A percentile compares a stretch with the other conserved stretches of the same genome.
Conservation (phyloP, 208 protist genomes). For the Herpetomonas samuelpessoai region DNA sequence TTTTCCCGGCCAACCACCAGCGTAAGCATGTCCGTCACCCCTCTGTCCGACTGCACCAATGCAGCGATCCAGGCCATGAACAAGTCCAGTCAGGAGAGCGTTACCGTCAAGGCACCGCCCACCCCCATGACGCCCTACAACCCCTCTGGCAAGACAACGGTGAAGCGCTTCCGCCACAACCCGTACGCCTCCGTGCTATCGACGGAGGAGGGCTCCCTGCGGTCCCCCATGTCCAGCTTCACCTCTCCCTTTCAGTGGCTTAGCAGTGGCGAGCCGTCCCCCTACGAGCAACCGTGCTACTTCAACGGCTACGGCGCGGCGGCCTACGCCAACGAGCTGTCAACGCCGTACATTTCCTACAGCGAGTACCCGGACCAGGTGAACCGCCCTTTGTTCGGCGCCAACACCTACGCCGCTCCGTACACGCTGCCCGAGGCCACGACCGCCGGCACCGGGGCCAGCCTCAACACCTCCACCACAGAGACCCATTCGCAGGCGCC, state of each 20-base stretch:
- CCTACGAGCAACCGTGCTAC: neutral
- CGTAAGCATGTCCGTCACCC: slow-evolving; percentile 14
- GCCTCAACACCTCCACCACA: neutral
- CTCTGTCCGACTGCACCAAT: slow-evolving; percentile 63
- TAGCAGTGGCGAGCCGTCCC: neutral
- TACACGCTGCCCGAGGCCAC: slow-evolving; percentile 9
- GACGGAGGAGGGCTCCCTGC: slow-evolving; percentile 32
- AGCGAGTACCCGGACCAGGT: neutral
- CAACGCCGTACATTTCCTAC: neutral
- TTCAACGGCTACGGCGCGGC: neutral
- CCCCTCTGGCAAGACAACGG: slow-evolving; percentile 10
- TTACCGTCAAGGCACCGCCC: neutral
- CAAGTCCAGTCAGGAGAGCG: slow-evolving; percentile 12
- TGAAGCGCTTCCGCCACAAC: slow-evolving; percentile 42
- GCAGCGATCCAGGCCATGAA: slow-evolving; percentile 63
- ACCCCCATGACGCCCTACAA: neutral
- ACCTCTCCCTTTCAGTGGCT: slow-evolving; percentile 12
- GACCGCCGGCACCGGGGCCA: neutral
- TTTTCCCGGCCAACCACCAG: too few relatives aligned
- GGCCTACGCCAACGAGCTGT: neutral
- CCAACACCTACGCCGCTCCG: slow-evolving; percentile 3
- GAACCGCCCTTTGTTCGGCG: slow-evolving; percentile 6
- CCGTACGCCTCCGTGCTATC: slow-evolving; percentile 56
- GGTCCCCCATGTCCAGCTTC: slow-evolving; percentile 20
- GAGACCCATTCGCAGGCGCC: neutral